phyloP scores from a whole-genome alignment of 2,329 filamentous ascomycete genomes.

The Ophiocordyceps camponoti-saundersi region DNA sequence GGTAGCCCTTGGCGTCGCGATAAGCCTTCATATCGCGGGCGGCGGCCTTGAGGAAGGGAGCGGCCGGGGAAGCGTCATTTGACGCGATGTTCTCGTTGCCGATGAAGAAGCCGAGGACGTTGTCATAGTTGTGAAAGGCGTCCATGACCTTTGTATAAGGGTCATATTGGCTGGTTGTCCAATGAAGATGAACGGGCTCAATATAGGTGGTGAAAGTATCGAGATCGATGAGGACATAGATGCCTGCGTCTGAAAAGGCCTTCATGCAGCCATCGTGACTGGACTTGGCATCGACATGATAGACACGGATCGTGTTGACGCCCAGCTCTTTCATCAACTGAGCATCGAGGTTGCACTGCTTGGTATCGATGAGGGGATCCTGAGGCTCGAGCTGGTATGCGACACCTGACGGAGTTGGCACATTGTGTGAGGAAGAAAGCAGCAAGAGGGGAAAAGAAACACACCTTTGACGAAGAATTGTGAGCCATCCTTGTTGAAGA shows the following conservation, averaged over 20 bases:
- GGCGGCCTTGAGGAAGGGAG: conserved; percentile 72
- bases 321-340: conserved; percentile 64
- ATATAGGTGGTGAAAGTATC: conserved; percentile 60
- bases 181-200: conserved; percentile 44
- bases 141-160: conserved; percentile 59
- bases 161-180: conserved; percentile 56
- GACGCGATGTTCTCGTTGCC: conserved; percentile 74
- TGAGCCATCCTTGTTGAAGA: conserved; percentile 64
- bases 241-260: conserved; percentile 60
- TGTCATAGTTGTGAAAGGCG: conserved; percentile 59
- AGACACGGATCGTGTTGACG: conserved; percentile 72
- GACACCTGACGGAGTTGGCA: conserved; percentile 34
- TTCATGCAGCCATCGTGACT: conserved; percentile 71
- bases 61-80: conserved; percentile 40
- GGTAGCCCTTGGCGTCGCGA: conserved; percentile 57
- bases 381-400: conserved; percentile 49
- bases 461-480: conserved; percentile 75
- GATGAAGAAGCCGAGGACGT: conserved; percentile 69
- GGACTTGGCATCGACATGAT: conserved; percentile 59
- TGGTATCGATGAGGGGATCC: conserved; percentile 60
- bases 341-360: conserved; percentile 63
- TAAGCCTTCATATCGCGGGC: conserved; percentile 71
- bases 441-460: background rate
- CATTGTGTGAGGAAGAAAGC: background rate
- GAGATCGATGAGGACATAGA: conserved; percentile 73